Percentiles rank a stretch among this genome's conserved stretches.
These are phyloP conservation scores for Digitaria exilis DNA, from an alignment of 202 grass and related monocot genomes.

Conservation along the genomic window DNA sequence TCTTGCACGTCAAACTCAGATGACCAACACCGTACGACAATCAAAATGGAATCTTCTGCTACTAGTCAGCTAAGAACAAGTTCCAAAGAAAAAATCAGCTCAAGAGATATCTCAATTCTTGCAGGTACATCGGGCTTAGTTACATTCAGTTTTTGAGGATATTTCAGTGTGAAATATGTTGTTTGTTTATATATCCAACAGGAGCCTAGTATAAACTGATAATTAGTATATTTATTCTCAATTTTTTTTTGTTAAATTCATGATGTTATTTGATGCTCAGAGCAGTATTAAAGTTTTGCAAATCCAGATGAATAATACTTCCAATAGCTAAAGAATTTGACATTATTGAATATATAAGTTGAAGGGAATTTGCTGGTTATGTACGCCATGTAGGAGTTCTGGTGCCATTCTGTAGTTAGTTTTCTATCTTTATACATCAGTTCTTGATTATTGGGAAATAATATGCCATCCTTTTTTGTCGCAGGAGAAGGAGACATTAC, in stretches of 20 bases:
- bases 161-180: not conserved
- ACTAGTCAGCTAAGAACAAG: conserved; percentile 44
- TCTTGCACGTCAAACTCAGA: conserved; percentile 38
- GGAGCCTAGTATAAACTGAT: not conserved
- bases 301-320: not conserved
- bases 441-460: conserved; percentile 24
- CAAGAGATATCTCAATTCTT: conserved; percentile 46
- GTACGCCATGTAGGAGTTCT: not conserved
- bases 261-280: conserved; percentile 1
- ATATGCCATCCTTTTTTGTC: conserved; percentile 29
- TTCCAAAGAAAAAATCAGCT: conserved; percentile 41
- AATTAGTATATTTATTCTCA: not conserved
- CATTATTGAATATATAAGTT: not conserved
- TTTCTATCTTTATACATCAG: not conserved
- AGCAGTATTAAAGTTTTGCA: not conserved
- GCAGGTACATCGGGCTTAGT: conserved; percentile 50
- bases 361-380: not conserved
- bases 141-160: not conserved
- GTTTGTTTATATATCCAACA: not conserved
- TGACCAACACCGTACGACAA: conserved; percentile 43
- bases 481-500: conserved; percentile 66
- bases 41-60: conserved; percentile 56
- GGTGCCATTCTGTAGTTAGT: not conserved
- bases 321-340: not conserved
- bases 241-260: not conserved